Percentiles rank a stretch among this genome's conserved stretches.
Conservation (phyloP, 306 rosid genomes). For the Comarum palustre region DNA sequence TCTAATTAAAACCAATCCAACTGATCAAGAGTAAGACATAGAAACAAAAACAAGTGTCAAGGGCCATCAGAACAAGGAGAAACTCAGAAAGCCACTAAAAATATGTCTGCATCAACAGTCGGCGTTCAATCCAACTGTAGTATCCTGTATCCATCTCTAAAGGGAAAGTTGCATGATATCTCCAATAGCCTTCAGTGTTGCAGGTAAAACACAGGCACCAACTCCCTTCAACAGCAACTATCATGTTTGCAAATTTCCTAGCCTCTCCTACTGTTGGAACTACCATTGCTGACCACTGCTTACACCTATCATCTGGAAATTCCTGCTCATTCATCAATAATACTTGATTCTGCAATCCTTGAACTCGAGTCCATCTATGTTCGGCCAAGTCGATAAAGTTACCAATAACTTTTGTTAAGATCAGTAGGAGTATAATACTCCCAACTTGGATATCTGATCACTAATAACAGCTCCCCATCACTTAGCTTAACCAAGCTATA, state of each 20-base stretch:
- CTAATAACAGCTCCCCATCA: not conserved
- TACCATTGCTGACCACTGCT: not conserved
- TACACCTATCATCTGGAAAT: not conserved
- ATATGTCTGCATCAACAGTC: not conserved
- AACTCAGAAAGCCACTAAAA: not conserved
- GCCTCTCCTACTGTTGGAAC: not conserved
- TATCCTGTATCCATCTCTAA: not conserved
- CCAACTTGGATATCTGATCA: not conserved
- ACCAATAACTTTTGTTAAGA: not conserved
- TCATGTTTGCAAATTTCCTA: not conserved
- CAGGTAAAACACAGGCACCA: not conserved
- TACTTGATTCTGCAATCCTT: not conserved
- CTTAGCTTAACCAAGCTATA: not conserved
- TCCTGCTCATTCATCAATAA: not conserved
- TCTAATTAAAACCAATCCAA: too few species aligned
- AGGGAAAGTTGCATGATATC: not conserved
- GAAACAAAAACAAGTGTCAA: too few species aligned
- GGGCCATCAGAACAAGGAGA: too few species aligned
- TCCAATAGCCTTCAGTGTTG: not conserved
- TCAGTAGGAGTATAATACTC: not conserved
- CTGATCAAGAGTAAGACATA: too few species aligned
- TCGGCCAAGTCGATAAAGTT: not conserved
- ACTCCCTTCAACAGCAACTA: not conserved
- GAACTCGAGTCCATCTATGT: not conserved
- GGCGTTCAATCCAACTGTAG: not conserved